Evolutionary conservation across 1,284 basidiomycete genomes (phyloP).

Genomic region (Pseudomicrostroma phylloplanum): DNA sequence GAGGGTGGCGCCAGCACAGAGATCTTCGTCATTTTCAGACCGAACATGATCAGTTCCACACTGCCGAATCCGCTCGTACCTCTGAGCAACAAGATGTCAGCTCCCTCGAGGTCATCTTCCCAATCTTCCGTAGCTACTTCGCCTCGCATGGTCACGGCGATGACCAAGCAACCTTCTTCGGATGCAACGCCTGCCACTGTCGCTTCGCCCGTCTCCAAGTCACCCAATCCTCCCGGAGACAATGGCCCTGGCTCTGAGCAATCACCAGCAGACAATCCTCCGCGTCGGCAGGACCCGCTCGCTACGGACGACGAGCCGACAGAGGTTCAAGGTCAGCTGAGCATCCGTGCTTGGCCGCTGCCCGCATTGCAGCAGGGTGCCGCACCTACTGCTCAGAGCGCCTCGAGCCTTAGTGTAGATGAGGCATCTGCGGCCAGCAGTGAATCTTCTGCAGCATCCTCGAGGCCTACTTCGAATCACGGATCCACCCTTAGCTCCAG

Average conservation of each 20-base stretch:
- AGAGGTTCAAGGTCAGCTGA: constrained; percentile 25
- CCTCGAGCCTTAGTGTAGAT: too few species aligned
- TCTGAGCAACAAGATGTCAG: too few species aligned
- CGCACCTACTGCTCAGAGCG: not conserved
- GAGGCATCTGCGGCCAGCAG: constrained; percentile 10
- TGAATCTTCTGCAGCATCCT: constrained; percentile 23
- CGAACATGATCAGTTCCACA: constrained; percentile 10
- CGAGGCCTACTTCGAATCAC: constrained; percentile 27
- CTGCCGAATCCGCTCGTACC: too few species aligned
- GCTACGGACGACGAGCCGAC: not conserved
- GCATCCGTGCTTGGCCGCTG: constrained; percentile 24
- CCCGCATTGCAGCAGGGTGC: constrained; percentile 1
- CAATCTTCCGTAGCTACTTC: not conserved
- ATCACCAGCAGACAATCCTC: not conserved
- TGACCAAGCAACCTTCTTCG: constrained; percentile 5
- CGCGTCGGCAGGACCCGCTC: not conserved
- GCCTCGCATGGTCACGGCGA: not conserved
- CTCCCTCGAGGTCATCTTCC: not conserved
- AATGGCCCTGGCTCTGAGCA: not conserved
- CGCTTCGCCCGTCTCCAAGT: not conserved
- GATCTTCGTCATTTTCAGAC: constrained; percentile 36
- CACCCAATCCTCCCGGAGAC: not conserved
- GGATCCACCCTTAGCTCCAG: constrained; percentile 21
- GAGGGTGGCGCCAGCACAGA: constrained; percentile 27
- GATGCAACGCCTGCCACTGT: not conserved